Evolutionary conservation across 306 rosid species (phyloP).

Genomic region (Vigna unguiculata): DNA sequence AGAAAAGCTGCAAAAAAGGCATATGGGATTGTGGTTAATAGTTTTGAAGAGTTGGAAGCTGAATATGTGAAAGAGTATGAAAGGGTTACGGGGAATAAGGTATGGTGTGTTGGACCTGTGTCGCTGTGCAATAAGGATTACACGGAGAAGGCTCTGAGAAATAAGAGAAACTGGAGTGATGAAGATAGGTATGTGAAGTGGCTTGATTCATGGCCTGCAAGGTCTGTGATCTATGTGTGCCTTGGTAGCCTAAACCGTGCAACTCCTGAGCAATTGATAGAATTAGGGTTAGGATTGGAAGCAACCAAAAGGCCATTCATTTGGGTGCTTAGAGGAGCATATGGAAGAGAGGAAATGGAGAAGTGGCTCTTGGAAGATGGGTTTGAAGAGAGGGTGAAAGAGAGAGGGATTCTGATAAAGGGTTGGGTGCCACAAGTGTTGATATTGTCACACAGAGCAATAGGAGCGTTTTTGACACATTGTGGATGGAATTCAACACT

Average conservation of each 20-base stretch:
- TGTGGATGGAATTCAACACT: slow-evolving; percentile 69
- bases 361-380: slow-evolving; percentile 48
- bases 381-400: slow-evolving; percentile 54
- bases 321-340: slow-evolving; percentile 59
- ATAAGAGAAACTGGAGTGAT: slow-evolving; percentile 45
- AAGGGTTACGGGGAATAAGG: slow-evolving; percentile 21
- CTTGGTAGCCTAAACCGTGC: slow-evolving; percentile 63
- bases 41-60: slow-evolving; percentile 55
- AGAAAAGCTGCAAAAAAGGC: slow-evolving; percentile 25
- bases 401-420: slow-evolving; percentile 52
- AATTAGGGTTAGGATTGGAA: slow-evolving; percentile 64
- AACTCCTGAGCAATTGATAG: slow-evolving; percentile 51
- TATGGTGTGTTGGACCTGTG: slow-evolving; percentile 64
- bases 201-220: slow-evolving; percentile 56
- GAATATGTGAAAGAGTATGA: slow-evolving; percentile 42
- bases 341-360: slow-evolving; percentile 45
- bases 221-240: slow-evolving; percentile 61
- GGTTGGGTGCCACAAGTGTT: slow-evolving; percentile 66
- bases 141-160: slow-evolving; percentile 53
- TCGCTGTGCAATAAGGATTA: slow-evolving; percentile 45
- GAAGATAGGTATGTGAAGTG: slow-evolving; percentile 50
- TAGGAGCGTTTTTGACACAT: slow-evolving; percentile 62
- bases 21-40: slow-evolving; percentile 51
- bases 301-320: slow-evolving; percentile 66
- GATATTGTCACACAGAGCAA: slow-evolving; percentile 56